A percentile compares a stretch with the other conserved stretches of the same genome.
Evolutionary conservation across 2,329 filamentous ascomycete genomes (phyloP).

Genomic region (Orbilia brochopaga): DNA sequence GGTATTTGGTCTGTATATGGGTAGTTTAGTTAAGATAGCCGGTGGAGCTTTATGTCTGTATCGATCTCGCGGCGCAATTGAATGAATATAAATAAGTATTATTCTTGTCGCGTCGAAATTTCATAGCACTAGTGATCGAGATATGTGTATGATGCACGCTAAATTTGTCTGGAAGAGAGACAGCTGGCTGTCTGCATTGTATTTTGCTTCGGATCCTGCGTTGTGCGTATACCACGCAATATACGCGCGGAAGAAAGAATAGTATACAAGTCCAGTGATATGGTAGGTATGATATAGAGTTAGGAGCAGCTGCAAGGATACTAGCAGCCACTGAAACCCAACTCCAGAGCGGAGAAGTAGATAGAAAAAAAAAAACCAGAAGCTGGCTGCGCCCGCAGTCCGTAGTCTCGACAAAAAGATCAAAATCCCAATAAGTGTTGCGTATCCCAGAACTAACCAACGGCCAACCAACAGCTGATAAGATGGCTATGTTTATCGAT

Average conservation of each 20-base stretch:
- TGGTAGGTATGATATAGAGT: neutral
- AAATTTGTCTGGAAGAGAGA: neutral
- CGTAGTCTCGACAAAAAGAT: constrained; percentile 1
- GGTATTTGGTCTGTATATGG: too few relatives aligned
- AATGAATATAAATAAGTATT: too few relatives aligned
- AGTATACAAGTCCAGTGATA: neutral
- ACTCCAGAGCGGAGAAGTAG: constrained; percentile 12
- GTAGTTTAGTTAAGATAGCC: too few relatives aligned
- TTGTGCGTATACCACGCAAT: neutral
- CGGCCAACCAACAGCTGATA: too few relatives aligned
- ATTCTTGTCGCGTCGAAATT: too few relatives aligned
- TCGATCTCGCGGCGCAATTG: too few relatives aligned
- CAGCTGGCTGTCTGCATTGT: neutral
- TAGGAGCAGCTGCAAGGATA: neutral
- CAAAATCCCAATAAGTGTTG: neutral
- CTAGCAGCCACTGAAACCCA: neutral
- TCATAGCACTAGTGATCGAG: too few relatives aligned
- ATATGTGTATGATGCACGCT: too few relatives aligned
- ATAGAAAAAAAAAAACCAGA: constrained; percentile 4
- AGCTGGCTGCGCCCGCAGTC: constrained; percentile 27
- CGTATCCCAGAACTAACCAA: neutral
- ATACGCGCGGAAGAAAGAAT: neutral
- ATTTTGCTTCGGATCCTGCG: constrained; percentile 7
- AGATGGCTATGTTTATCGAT: too few relatives aligned
- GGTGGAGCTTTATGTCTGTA: too few relatives aligned